Base-by-base conservation (phyloP, 257 asterid genomes). In the Rehmannia glutinosa region DNA sequence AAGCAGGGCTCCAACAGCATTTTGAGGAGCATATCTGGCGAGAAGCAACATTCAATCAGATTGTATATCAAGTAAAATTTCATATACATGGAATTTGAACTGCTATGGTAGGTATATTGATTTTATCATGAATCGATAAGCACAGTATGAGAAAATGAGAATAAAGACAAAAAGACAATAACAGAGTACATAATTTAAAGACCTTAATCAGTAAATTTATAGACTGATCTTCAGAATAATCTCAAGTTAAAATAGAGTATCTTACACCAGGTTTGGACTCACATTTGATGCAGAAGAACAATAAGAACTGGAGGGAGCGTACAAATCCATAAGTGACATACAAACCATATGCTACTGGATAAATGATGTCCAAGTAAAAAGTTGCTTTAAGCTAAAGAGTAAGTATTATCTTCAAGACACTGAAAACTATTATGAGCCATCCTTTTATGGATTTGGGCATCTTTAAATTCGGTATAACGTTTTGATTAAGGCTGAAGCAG, bases 11-110 rank as follows among this genome's bases (percentile, higher is more conserved):
- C 90, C 80, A 81, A 58, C 28, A 86, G 86, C 84, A 81, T 76
- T 65, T 75, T 82, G 69, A 89, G 84, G 64, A 91, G 92, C 78
- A 80, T 71, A 80, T 87, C 98, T 89, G 88, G 38, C 54, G 73
- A 72, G 82, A 47, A 87, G 76, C 59, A 77, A 60, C 62, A 54
- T 43, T 30, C 52, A 30, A 60, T 77, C 72, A 76, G 85, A 74
- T 38, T 25, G 64, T 39, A 62, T 55, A 56, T 43, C 32, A 64
- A 24, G 47, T 55, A 64, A 71, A 59, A 20, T 52, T 39, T 10
- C 46, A 41, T 45, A 42, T 1, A 51, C 54, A 57, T 13, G 25
- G 64, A 42, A 45, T 13, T 68, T 59, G 54, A 43, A 65, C 68
- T 64, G 35, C 20, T 12, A 30, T 13, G 68, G 60, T n/a, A 69